phyloP scores from a whole-genome alignment of 106 monocot genomes.

The Iris macrosiphon region DNA sequence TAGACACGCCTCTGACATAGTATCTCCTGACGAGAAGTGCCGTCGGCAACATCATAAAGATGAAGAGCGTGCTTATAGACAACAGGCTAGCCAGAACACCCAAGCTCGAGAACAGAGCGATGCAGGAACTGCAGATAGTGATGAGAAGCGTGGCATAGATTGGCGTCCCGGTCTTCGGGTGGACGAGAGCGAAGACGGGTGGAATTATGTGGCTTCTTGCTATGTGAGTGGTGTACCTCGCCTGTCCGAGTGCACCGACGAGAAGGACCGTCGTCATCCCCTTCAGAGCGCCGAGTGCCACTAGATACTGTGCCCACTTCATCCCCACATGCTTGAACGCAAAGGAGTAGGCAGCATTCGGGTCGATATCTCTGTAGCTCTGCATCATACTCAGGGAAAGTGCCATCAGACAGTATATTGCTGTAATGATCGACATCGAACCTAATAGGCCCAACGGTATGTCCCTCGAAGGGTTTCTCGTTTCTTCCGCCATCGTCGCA shows the following conservation, averaged over 20 bases:
- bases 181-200: slow-evolving; percentile 27
- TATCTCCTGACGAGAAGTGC: slow-evolving; percentile 30
- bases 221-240: slow-evolving; percentile 30
- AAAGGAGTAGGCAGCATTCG: slow-evolving; percentile 24
- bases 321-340: slow-evolving; percentile 19
- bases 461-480: slow-evolving; percentile 27
- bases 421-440: slow-evolving; percentile 32
- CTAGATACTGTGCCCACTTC: slow-evolving; percentile 30
- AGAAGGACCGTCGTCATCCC: slow-evolving; percentile 31
- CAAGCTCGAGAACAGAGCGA: slow-evolving; percentile 25
- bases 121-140: slow-evolving; percentile 13
- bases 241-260: slow-evolving; percentile 28
- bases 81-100: slow-evolving; percentile 13
- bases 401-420: slow-evolving; percentile 28
- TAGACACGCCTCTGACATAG: slow-evolving; percentile 14
- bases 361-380: slow-evolving; percentile 22
- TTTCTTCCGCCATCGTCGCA: slow-evolving; percentile 33
- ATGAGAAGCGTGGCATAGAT: slow-evolving; percentile 21
- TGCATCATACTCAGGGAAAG: slow-evolving; percentile 23
- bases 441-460: slow-evolving; percentile 25
- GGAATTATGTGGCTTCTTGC: slow-evolving; percentile 29
- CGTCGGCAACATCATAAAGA: slow-evolving; percentile 29
- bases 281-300: slow-evolving; percentile 27
- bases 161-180: slow-evolving; percentile 27
- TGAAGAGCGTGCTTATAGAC: slow-evolving; percentile 29